Percentiles rank a stretch among this genome's conserved stretches.
Evolutionary conservation across 768 basidiomycete species (phyloP).

Genomic region (Naganishia randhawae): DNA sequence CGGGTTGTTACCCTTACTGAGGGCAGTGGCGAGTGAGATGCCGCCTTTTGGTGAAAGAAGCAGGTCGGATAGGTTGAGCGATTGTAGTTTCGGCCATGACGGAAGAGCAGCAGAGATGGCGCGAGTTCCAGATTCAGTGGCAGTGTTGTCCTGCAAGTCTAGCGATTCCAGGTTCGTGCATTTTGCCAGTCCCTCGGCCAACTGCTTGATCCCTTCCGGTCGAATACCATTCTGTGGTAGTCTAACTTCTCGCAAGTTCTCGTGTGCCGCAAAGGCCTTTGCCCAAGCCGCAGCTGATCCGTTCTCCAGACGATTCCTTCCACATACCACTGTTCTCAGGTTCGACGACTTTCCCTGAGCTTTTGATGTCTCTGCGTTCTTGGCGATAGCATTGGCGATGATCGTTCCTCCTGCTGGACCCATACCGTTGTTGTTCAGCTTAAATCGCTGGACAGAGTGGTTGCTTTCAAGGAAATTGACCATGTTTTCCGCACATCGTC

Average conservation of each 20-base stretch:
- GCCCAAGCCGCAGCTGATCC: conserved; percentile 81
- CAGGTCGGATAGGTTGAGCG: conserved; percentile 90
- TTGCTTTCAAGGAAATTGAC: conserved; percentile 83
- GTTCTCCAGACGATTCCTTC: conserved; percentile 91
- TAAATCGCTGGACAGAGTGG: conserved; percentile 73
- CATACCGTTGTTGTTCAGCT: conserved; percentile 93
- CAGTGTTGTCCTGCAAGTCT: conserved; percentile 79
- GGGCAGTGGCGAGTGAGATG: conserved; percentile 60
- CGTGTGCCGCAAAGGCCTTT: conserved; percentile 79
- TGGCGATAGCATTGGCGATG: conserved; percentile 76
- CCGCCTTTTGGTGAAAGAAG: conserved; percentile 78
- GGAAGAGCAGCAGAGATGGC: conserved; percentile 63
- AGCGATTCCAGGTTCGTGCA: conserved; percentile 67
- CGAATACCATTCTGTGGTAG: conserved; percentile 99
- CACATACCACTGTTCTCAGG: conserved; percentile 78
- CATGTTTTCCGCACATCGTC: conserved; percentile 88
- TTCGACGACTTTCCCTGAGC: conserved; percentile 62
- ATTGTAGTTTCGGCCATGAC: conserved; percentile 66
- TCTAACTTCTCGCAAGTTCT: conserved; percentile 69
- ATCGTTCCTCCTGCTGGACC: conserved; percentile 81
- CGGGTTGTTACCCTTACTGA: conserved; percentile 67
- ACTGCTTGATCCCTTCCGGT: conserved; percentile 77
- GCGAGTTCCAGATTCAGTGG: conserved; percentile 53
- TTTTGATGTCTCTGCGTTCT: conserved; percentile 68
- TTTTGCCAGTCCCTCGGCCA: conserved; percentile 69